Evolutionary conservation across 768 basidiomycete species (phyloP).

Genomic region (Flagelloscypha sp.): DNA sequence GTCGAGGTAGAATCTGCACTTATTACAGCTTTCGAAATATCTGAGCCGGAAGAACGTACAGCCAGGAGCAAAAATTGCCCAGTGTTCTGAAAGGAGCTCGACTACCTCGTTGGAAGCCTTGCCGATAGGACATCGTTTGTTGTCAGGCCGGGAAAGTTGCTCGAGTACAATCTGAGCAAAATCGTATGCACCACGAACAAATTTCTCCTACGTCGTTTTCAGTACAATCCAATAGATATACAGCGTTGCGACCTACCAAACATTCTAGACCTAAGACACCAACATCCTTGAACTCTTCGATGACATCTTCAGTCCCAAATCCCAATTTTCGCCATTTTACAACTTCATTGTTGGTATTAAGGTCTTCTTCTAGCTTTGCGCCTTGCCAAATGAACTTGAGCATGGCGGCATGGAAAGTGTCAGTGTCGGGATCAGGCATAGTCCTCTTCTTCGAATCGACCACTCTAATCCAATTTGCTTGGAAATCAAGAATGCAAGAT

Average conservation of each 20-base stretch:
- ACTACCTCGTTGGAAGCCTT: constrained; percentile 82
- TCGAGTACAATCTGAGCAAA: constrained; percentile 77
- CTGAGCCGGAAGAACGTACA: constrained; percentile 38
- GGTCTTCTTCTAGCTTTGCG: constrained; percentile 47
- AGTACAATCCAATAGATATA: background rate
- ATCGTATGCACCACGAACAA: constrained; percentile 62
- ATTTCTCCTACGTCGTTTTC: constrained; percentile 40
- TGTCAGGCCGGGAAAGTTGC: constrained; percentile 64
- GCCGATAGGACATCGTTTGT: constrained; percentile 75
- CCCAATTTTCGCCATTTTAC: constrained; percentile 75
- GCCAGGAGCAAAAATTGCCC: constrained; percentile 79
- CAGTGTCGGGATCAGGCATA: constrained; percentile 58
- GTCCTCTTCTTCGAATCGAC: constrained; percentile 77
- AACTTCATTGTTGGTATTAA: constrained; percentile 37
- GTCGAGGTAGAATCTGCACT: constrained; percentile 66
- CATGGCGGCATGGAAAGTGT: constrained; percentile 46
- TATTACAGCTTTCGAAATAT: constrained; percentile 3
- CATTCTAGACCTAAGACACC: constrained; percentile 80
- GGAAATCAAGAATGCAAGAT: constrained; percentile 81
- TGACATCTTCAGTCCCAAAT: constrained; percentile 66
- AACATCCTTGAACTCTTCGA: constrained; percentile 68
- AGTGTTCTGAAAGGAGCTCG: constrained; percentile 76
- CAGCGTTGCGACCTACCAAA: constrained; percentile 38
- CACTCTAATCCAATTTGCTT: constrained; percentile 75
- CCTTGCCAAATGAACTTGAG: constrained; percentile 63